Percentiles rank a stretch among this genome's conserved stretches.
phyloP scores from a whole-genome alignment of 257 asterid genomes.

The Avicennia marina region DNA sequence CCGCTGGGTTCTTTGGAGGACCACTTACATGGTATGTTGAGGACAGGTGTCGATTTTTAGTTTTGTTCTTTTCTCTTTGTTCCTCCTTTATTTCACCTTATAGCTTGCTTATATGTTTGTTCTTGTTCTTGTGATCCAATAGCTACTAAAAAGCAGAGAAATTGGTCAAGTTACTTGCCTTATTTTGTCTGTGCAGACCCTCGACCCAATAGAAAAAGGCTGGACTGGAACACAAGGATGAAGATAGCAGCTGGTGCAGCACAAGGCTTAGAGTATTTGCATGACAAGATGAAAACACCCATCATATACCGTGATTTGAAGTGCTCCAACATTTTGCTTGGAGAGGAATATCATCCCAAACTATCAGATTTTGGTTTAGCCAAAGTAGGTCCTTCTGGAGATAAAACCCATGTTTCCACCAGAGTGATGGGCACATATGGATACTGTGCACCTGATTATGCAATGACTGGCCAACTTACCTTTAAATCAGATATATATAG shows the following conservation, averaged over 20 bases:
- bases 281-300: constrained; percentile 65
- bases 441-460: constrained; percentile 85
- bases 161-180: constrained; percentile 5
- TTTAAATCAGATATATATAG: constrained; percentile 81
- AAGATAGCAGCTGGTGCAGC: constrained; percentile 88
- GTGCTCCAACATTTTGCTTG: constrained; percentile 73
- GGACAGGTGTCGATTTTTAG: not conserved
- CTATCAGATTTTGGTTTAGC: constrained; percentile 91
- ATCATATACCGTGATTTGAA: constrained; percentile 79
- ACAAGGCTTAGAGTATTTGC: constrained; percentile 76
- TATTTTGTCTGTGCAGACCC: constrained; percentile 27
- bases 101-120: not conserved
- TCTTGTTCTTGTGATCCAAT: not conserved
- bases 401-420: constrained; percentile 73
- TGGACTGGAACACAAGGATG: constrained; percentile 81
- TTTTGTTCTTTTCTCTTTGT: not conserved
- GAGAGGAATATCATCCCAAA: constrained; percentile 61
- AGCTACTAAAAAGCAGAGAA: not conserved
- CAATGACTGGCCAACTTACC: constrained; percentile 80
- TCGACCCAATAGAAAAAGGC: constrained; percentile 24
- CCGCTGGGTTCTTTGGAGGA: constrained; percentile 78
- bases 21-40: constrained; percentile 57
- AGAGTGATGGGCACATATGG: constrained; percentile 95
- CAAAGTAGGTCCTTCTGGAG: constrained; percentile 73
- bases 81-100: not conserved